Conservation (phyloP, 2,329 filamentous ascomycete species). For the Calonectria multiphialidica region DNA sequence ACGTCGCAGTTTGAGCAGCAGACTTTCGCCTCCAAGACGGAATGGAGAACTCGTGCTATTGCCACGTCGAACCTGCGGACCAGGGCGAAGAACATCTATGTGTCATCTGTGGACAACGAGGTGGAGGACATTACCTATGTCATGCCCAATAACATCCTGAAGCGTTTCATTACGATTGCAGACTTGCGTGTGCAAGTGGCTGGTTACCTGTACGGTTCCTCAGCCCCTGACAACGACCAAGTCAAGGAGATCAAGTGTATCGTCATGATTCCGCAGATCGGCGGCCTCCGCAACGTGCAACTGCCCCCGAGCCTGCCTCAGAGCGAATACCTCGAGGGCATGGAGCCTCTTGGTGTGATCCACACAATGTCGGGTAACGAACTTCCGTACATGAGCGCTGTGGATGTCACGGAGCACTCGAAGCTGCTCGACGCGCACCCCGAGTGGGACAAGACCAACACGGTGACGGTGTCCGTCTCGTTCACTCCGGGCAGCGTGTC, state of each 20-base stretch:
- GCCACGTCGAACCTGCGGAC: slow-evolving; percentile 96
- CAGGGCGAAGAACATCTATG: slow-evolving; percentile 97
- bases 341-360: slow-evolving; percentile 94
- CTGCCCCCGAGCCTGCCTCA: slow-evolving; percentile 90
- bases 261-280: slow-evolving; percentile 97
- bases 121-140: slow-evolving; percentile 95
- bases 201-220: slow-evolving; percentile 93
- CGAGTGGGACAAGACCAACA: slow-evolving; percentile 80
- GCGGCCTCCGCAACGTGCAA: slow-evolving; percentile 91
- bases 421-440: slow-evolving; percentile 86
- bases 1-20: slow-evolving; percentile 98
- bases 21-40: slow-evolving; percentile 97
- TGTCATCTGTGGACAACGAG: slow-evolving; percentile 93
- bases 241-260: slow-evolving; percentile 98
- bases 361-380: slow-evolving; percentile 97
- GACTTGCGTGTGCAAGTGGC: slow-evolving; percentile 97
- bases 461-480: slow-evolving; percentile 92
- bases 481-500: slow-evolving; percentile 98
- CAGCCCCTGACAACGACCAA: slow-evolving; percentile 93
- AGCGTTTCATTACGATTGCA: slow-evolving; percentile 97
- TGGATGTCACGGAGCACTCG: slow-evolving; percentile 94
- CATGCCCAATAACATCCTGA: slow-evolving; percentile 99
- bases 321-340: slow-evolving; percentile 86
- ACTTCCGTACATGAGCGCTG: slow-evolving; percentile 94
- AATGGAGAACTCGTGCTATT: slow-evolving; percentile 97